Evolutionary conservation across 352 stramenopile species (phyloP).

Genomic region (Phytophthora chlamydospora): DNA sequence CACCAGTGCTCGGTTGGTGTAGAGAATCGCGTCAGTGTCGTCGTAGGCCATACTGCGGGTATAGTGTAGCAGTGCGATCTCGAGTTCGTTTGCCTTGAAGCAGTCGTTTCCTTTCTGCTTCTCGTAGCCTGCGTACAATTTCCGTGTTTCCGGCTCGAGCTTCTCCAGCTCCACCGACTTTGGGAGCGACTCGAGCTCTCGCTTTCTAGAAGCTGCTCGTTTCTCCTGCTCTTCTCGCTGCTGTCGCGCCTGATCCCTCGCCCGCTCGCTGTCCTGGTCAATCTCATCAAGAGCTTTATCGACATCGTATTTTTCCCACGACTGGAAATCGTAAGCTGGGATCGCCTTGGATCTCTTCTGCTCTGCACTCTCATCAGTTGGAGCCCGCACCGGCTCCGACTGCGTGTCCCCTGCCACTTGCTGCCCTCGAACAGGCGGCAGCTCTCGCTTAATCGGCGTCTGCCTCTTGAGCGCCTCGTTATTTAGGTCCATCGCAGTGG

Average conservation of each 20-base stretch:
- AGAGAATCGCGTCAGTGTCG: conserved; percentile 74
- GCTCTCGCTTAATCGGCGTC: conserved; percentile 24
- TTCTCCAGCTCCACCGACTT: conserved; percentile 61
- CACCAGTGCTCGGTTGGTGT: conserved; percentile 89
- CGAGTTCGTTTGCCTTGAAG: conserved; percentile 85
- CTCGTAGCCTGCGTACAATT: conserved; percentile 76
- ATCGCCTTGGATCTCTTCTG: conserved; percentile 51
- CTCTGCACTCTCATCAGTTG: conserved; percentile 5
- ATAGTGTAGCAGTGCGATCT: conserved; percentile 90
- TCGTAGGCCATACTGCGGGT: conserved; percentile 89
- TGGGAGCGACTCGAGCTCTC: conserved; percentile 65
- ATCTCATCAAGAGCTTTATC: conserved; percentile 80
- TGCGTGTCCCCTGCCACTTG: conserved; percentile 2
- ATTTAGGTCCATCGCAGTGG: conserved; percentile 59
- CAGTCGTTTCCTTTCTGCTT: conserved; percentile 96
- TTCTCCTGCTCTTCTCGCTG: conserved; percentile 45
- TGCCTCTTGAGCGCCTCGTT: conserved; percentile 52
- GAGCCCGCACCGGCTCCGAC: conserved; percentile 5
- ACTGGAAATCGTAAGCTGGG: conserved; percentile 90
- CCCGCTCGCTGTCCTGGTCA: conserved; percentile 57
- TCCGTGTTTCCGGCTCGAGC: conserved; percentile 52
- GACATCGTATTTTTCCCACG: conserved; percentile 93
- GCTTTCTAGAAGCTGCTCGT: conserved; percentile 49
- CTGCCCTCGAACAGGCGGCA: conserved; percentile 69
- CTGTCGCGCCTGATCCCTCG: conserved; percentile 41